Percentiles rank a stretch among this genome's conserved stretches.
Evolutionary conservation across 352 stramenopile genomes (phyloP).

Genomic region (Pythium guiyangense): DNA sequence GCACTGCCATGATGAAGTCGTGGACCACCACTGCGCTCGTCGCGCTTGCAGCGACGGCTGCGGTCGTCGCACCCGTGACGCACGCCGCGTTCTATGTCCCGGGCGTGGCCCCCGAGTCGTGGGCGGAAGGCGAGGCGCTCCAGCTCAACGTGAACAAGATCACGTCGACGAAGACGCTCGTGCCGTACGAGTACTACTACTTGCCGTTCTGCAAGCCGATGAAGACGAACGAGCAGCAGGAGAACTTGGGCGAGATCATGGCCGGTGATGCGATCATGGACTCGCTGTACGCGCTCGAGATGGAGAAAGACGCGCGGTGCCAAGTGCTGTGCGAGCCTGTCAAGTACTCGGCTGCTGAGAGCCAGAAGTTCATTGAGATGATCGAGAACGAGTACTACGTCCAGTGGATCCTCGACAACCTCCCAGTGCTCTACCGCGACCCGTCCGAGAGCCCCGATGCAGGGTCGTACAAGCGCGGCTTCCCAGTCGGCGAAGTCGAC

Average conservation of each 20-base stretch:
- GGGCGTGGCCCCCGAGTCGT: slow-evolving; percentile 80
- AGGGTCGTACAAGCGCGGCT: slow-evolving; percentile 85
- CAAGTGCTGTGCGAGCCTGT: slow-evolving; percentile 88
- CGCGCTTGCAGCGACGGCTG: slow-evolving; percentile 13
- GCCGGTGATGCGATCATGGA: slow-evolving; percentile 89
- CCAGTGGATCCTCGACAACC: slow-evolving; percentile 93
- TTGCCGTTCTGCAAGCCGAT: slow-evolving; percentile 91
- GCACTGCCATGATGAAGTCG: slow-evolving; percentile 12
- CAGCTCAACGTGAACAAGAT: slow-evolving; percentile 97
- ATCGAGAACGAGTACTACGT: slow-evolving; percentile 95
- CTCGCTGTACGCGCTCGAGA: slow-evolving; percentile 87
- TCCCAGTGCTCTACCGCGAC: slow-evolving; percentile 86
- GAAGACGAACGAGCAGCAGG: slow-evolving; percentile 78
- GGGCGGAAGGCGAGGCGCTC: slow-evolving; percentile 78
- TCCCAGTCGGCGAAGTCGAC: slow-evolving; percentile 92
- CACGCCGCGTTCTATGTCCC: slow-evolving; percentile 81
- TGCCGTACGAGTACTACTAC: slow-evolving; percentile 99
- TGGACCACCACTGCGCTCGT: slow-evolving; percentile 3
- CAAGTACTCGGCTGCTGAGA: slow-evolving; percentile 77
- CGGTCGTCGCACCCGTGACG: slow-evolving; percentile 16
- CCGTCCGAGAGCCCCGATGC: slow-evolving; percentile 57
- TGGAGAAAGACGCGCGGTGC: slow-evolving; percentile 87
- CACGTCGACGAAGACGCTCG: slow-evolving; percentile 96
- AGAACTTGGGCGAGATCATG: slow-evolving; percentile 93
- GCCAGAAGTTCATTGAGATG: slow-evolving; percentile 84